Percentiles rank a stretch among this genome's conserved stretches.
phyloP scores from a whole-genome alignment of 2,329 filamentous ascomycete species.

The Hirsutella minnesotensis region DNA sequence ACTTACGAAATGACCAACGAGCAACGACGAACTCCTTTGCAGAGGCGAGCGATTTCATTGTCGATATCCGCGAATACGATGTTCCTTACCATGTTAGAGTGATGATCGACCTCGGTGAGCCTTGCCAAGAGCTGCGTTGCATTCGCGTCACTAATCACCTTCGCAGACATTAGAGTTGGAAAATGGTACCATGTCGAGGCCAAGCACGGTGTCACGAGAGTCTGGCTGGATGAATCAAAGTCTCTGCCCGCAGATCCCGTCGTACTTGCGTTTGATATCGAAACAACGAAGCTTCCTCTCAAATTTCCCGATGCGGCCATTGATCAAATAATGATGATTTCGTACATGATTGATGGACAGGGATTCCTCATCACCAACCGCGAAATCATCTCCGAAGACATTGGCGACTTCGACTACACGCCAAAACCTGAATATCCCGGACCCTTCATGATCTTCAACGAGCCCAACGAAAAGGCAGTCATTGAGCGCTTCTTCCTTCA shows the following conservation, averaged over 20 bases:
- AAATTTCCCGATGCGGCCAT: constrained; percentile 94
- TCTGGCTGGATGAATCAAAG: constrained; percentile 76
- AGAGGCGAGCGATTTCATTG: constrained; percentile 92
- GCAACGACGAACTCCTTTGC: constrained; percentile 62
- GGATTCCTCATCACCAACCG: constrained; percentile 97
- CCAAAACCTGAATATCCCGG: constrained; percentile 93
- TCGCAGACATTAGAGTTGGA: constrained; percentile 77
- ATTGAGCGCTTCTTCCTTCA: constrained; percentile 91
- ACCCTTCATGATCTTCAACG: constrained; percentile 96
- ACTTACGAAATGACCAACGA: constrained; percentile 68
- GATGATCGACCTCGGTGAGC: constrained; percentile 77
- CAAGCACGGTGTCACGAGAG: constrained; percentile 77
- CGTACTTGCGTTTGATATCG: constrained; percentile 99
- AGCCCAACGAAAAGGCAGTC: constrained; percentile 78
- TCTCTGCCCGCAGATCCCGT: constrained; percentile 87
- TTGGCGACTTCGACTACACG: constrained; percentile 95
- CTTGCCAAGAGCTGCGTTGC: neutral
- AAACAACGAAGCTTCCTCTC: constrained; percentile 87
- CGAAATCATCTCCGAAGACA: constrained; percentile 95
- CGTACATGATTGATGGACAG: constrained; percentile 99
- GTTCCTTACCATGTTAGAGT: constrained; percentile 98
- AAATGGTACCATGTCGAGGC: constrained; percentile 96
- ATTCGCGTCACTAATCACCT: neutral
- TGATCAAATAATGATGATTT: constrained; percentile 99
- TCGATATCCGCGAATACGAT: constrained; percentile 98